Conservation (phyloP, 805 yeast genomes). For the Candida ulmi region DNA sequence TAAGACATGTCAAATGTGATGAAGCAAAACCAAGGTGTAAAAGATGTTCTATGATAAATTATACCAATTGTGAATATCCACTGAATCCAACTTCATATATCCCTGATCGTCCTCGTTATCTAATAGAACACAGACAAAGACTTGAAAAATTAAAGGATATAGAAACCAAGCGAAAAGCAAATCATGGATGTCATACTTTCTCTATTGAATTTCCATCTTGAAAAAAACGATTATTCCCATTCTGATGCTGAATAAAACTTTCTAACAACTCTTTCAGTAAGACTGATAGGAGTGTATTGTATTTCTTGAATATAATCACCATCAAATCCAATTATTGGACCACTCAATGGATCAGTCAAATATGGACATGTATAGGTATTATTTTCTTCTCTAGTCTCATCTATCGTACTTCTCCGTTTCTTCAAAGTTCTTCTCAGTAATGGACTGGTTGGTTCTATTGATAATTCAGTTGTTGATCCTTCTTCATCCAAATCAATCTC, state of each 20-base stretch:
- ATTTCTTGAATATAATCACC: constrained; percentile 24
- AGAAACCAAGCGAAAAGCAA: not conserved
- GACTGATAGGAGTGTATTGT: constrained; percentile 16
- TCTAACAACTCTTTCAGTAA: constrained; percentile 17
- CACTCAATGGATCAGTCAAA: constrained; percentile 64
- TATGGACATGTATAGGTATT: constrained; percentile 74
- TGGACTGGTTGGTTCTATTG: not conserved
- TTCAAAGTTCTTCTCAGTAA: constrained; percentile 14
- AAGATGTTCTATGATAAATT: constrained; percentile 33
- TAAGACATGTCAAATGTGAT: constrained; percentile 60
- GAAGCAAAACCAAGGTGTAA: constrained; percentile 52
- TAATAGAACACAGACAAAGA: not conserved
- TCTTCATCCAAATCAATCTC: constrained; percentile 1
- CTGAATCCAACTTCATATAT: too few species aligned
- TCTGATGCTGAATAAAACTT: constrained; percentile 16
- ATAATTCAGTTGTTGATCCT: not conserved
- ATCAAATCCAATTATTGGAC: constrained; percentile 64
- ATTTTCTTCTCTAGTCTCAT: constrained; percentile 25
- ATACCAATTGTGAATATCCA: too few species aligned
- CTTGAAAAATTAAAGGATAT: constrained; percentile 7
- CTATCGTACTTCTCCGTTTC: constrained; percentile 21
- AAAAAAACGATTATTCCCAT: constrained; percentile 27
- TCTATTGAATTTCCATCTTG: too few species aligned
- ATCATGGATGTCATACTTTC: not conserved
- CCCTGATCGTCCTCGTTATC: too few species aligned